phyloP scores from a whole-genome alignment of 352 stramenopile species.

The Phytopythium montanum region DNA sequence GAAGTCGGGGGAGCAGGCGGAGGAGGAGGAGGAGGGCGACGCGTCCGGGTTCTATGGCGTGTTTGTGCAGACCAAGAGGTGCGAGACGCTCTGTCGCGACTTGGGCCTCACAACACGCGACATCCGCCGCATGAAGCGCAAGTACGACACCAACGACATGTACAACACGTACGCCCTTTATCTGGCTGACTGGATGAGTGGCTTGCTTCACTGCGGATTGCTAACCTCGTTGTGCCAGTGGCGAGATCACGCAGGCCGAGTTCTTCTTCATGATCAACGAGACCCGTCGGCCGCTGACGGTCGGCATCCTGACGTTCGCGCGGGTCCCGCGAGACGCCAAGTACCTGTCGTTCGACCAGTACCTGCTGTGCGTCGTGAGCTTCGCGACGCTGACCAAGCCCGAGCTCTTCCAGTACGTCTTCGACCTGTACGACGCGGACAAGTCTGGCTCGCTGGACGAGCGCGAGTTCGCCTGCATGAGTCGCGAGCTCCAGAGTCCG shows the following conservation, averaged over 20 bases:
- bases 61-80: constrained; percentile 49
- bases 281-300: constrained; percentile 42
- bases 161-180: constrained; percentile 51
- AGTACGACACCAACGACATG: constrained; percentile 74
- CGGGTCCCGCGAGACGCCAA: constrained; percentile 37
- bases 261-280: constrained; percentile 77
- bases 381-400: constrained; percentile 61
- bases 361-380: constrained; percentile 45
- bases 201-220: not conserved
- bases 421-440: constrained; percentile 68
- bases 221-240: constrained; percentile 19
- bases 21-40: constrained; percentile 27
- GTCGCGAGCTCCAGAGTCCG: constrained; percentile 56
- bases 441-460: constrained; percentile 55
- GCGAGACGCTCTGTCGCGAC: constrained; percentile 44
- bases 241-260: constrained; percentile 68
- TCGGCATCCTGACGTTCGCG: constrained; percentile 46
- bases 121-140: constrained; percentile 67
- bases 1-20: constrained; percentile 7
- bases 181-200: not conserved
- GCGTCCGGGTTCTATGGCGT: constrained; percentile 25
- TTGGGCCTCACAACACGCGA: constrained; percentile 48
- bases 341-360: constrained; percentile 67
- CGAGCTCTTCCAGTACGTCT: constrained; percentile 67
- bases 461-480: constrained; percentile 59